Percentiles rank a stretch among this genome's conserved stretches.
Evolutionary conservation across 805 yeast species (phyloP).

Genomic region (Spathaspora boniae): DNA sequence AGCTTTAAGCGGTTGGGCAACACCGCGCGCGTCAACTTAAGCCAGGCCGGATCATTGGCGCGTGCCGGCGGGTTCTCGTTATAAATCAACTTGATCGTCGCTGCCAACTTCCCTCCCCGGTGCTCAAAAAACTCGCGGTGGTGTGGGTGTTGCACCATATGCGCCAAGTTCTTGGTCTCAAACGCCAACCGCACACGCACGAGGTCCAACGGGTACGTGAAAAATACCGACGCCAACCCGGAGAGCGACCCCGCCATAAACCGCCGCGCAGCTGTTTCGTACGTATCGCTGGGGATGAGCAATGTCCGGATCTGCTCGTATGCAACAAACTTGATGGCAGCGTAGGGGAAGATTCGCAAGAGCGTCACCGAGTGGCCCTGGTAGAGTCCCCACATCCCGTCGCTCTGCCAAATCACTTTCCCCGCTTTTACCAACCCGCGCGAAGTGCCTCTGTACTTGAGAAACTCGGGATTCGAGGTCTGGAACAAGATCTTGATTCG

Average conservation of each 20-base stretch:
- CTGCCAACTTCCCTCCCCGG: conserved; percentile 28
- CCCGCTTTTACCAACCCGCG: conserved; percentile 75
- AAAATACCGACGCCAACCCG: conserved; percentile 81
- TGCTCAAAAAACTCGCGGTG: conserved; percentile 23
- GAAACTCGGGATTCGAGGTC: conserved; percentile 87
- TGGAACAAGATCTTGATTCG: conserved; percentile 93
- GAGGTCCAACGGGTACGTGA: conserved; percentile 89
- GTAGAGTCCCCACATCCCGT: conserved; percentile 78
- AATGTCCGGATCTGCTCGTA: conserved; percentile 86
- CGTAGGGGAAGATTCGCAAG: conserved; percentile 90
- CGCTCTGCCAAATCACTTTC: conserved; percentile 55
- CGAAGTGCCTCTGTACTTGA: conserved; percentile 74
- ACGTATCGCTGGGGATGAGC: conserved; percentile 67
- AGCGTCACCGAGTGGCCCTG: conserved; percentile 96
- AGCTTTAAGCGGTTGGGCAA: conserved; percentile 31
- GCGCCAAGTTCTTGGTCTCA: conserved; percentile 52
- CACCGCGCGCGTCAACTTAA: conserved; percentile 29
- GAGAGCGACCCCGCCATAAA: conserved; percentile 86
- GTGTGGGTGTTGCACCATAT: conserved; percentile 18
- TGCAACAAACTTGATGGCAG: conserved; percentile 93
- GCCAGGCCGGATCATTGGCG: conserved; percentile 34
- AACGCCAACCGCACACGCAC: conserved; percentile 90
- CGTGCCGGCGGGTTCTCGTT: conserved; percentile 35
- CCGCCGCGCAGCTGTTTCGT: conserved; percentile 80
- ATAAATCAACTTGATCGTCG: conserved; percentile 30